A percentile compares a stretch with the other conserved stretches of the same genome.
Evolutionary conservation across 331 rosid species (phyloP).

Genomic region (Spiraea crenata): DNA sequence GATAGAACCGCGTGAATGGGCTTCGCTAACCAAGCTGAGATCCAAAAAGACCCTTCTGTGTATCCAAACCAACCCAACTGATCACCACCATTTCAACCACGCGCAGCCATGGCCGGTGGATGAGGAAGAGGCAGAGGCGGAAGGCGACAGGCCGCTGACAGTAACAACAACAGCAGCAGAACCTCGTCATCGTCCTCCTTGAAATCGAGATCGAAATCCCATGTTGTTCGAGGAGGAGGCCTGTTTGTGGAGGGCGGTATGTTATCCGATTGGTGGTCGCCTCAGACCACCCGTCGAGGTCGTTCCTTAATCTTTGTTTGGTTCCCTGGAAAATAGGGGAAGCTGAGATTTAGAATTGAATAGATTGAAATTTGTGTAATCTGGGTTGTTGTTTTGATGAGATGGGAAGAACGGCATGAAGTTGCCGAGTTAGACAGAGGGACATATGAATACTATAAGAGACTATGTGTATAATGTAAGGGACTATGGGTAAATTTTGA

Average conservation of each 20-base stretch:
- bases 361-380: too few species aligned
- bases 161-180: slow-evolving; percentile 33
- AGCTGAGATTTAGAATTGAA: not conserved
- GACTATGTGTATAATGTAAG: too few species aligned
- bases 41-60: not conserved
- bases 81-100: not conserved
- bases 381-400: too few species aligned
- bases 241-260: slow-evolving; percentile 73
- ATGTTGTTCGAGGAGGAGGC: too few species aligned
- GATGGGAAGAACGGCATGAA: too few species aligned
- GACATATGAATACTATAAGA: too few species aligned
- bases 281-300: slow-evolving; percentile 54
- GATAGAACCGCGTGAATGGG: not conserved
- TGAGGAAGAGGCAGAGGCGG: slow-evolving; percentile 52
- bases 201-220: not conserved
- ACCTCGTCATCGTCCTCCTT: slow-evolving; percentile 30
- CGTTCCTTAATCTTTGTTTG: not conserved
- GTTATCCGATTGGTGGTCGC: slow-evolving; percentile 64
- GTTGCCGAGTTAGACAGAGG: too few species aligned
- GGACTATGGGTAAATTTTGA: too few species aligned
- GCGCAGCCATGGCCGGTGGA: slow-evolving; percentile 29
- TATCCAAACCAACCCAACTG: not conserved
- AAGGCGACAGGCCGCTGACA: slow-evolving; percentile 32
- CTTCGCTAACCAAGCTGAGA: not conserved
- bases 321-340: not conserved